Percentiles rank a stretch among this genome's conserved stretches.
Evolutionary conservation across 2,329 filamentous ascomycete genomes (phyloP).

Genomic region (Xylariales sp.): DNA sequence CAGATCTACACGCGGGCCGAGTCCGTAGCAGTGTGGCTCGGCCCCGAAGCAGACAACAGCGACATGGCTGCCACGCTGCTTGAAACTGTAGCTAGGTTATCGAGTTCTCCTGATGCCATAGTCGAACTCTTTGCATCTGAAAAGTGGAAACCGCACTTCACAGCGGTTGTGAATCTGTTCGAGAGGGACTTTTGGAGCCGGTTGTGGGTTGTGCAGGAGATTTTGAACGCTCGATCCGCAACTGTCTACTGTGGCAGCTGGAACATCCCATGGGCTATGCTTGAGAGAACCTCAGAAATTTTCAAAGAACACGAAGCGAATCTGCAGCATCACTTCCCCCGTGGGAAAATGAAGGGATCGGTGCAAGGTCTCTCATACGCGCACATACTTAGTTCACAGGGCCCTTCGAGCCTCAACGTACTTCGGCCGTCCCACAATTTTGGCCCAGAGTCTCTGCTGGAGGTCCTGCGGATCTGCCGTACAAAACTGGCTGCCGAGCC

Average conservation of each 20-base stretch:
- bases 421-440: not conserved
- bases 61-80: not conserved
- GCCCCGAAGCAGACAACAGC: not conserved
- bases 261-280: not conserved
- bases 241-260: not conserved
- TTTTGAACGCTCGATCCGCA: not conserved
- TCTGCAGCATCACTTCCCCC: not conserved
- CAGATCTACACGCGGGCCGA: not conserved
- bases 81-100: not conserved
- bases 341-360: not conserved
- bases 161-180: not conserved
- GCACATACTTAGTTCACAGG: not conserved
- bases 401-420: not conserved
- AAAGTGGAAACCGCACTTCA: not conserved
- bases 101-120: not conserved
- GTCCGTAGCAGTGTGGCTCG: not conserved
- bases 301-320: not conserved
- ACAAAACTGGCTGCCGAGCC: constrained; percentile 23
- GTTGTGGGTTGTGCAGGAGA: not conserved
- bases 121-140: not conserved
- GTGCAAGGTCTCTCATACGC: not conserved
- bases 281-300: not conserved
- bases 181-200: not conserved
- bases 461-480: not conserved
- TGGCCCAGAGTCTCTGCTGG: not conserved